Evolutionary conservation across 2,329 filamentous ascomycete genomes (phyloP), one percentile per base, ranked within the genome.

Genomic region (Plectosphaerella sp.): DNA sequence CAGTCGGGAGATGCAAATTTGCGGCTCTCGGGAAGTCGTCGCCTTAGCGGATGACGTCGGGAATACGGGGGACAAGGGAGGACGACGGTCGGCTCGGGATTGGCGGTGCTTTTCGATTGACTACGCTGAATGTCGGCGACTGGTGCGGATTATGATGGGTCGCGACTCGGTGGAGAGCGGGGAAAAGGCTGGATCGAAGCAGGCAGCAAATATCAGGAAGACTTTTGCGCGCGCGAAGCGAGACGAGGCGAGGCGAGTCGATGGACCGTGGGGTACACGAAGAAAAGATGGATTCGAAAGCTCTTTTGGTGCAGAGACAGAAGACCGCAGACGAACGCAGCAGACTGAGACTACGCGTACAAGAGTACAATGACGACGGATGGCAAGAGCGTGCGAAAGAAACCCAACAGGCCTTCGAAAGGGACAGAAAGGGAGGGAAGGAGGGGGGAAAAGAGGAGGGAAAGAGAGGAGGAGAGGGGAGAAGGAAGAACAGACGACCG

Each of bases 391-490:
- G 39, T 25, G 37, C 39, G 39, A 41, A 49, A 37, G 48, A 49
- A 49, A 49, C 48, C 39, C 48, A 35, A 36, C n/a, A 49, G 39
- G 48, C 48, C 48, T 43, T 45, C 48, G 22, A 45, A 49, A 49
- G 39, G 39, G 25, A 46, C 43, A 46, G 43, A 33, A 46, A 33
- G 43, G 43, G 43, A 33, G 43, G 43, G 48, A 49, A 43, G 39
- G 48, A 45, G 45, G 52, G 47, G 49, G 28, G 36, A 48, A 52
- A 51, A 52, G 25, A 39, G 42, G 47, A 51, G 55, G 42, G 49
- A 48, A 45, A 55, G 41, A 52, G 41, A 59, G 57, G 58, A 65
- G 66, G 64, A 70, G 69, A 61, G 65, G 68, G 68, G 56, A 48
- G 54, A 56, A 52, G 52, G 54, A 55, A 58, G 54, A 54, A 52